phyloP scores from a whole-genome alignment of 176 grass and related monocot species.

The Oryza longistaminata region DNA sequence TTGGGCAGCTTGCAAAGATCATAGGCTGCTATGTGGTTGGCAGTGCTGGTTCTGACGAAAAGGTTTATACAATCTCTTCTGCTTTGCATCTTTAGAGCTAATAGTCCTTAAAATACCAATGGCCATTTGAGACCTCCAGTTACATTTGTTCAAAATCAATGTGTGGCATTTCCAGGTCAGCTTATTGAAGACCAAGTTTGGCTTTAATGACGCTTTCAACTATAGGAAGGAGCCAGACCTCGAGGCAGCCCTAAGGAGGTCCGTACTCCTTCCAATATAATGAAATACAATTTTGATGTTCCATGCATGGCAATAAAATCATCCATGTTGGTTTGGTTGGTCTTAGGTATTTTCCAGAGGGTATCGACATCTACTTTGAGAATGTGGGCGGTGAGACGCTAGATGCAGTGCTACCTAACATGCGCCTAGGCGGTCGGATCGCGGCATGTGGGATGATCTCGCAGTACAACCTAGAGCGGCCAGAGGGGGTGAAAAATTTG shows the following conservation, averaged over 20 bases:
- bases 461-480: slow-evolving; percentile 44
- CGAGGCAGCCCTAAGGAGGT: slow-evolving; percentile 40
- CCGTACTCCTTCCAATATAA: too few species aligned
- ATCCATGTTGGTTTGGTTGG: too few species aligned
- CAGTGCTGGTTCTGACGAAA: slow-evolving; percentile 54
- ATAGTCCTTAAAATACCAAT: too few species aligned
- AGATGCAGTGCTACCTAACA: slow-evolving; percentile 56
- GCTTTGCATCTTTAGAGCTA: background rate
- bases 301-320: too few species aligned
- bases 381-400: slow-evolving; percentile 67
- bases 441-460: slow-evolving; percentile 54
- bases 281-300: too few species aligned
- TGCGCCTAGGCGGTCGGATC: slow-evolving; percentile 41
- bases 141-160: background rate
- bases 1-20: slow-evolving; percentile 63
- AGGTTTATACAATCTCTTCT: slow-evolving; percentile 5
- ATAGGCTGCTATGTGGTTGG: slow-evolving; percentile 58
- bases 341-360: slow-evolving; percentile 48
- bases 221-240: slow-evolving; percentile 66
- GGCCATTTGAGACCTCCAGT: too few species aligned
- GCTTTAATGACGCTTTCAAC: slow-evolving; percentile 68
- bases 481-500: slow-evolving; percentile 29
- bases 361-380: slow-evolving; percentile 82
- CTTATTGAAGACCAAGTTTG: slow-evolving; percentile 53
- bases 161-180: slow-evolving; percentile 25